phyloP scores from a whole-genome alignment of 2,329 filamentous ascomycete genomes.

The Aaosphaeria pasadenensis region DNA sequence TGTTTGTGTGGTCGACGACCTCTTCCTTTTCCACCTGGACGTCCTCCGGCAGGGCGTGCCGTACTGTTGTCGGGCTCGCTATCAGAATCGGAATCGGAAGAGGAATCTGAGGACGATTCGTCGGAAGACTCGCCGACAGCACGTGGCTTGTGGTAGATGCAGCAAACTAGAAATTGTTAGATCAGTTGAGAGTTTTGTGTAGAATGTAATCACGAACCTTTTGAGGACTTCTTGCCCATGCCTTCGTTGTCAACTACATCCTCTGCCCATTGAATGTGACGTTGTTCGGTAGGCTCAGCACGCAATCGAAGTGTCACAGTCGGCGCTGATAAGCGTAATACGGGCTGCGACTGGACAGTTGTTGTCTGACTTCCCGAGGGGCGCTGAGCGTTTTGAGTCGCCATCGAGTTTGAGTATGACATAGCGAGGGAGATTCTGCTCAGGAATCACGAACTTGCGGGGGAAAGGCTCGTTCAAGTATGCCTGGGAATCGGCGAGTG shows the following conservation, averaged over 20 bases:
- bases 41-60: conserved; percentile 38
- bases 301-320: conserved; percentile 41
- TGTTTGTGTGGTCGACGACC: conserved; percentile 26
- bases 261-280: conserved; percentile 86
- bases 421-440: conserved; percentile 72
- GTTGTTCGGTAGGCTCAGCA: conserved; percentile 42
- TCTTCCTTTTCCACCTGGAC: conserved; percentile 16
- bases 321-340: conserved; percentile 31
- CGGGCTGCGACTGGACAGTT: conserved; percentile 23
- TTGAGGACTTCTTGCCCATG: conserved; percentile 88
- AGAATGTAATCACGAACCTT: conserved; percentile 57
- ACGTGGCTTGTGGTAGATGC: conserved; percentile 90
- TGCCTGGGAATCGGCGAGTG: no score
- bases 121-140: conserved; percentile 69
- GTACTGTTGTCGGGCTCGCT: conserved; percentile 53
- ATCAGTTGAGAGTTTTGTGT: background rate
- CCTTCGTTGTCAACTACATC: conserved; percentile 95
- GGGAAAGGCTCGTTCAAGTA: conserved; percentile 5
- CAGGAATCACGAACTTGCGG: conserved; percentile 3
- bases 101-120: conserved; percentile 58
- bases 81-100: conserved; percentile 52
- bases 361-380: conserved; percentile 21
- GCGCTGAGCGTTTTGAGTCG: conserved; percentile 7
- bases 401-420: conserved; percentile 23
- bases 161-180: conserved; percentile 69